These are phyloP conservation scores for Colletotrichum cereale DNA, from an alignment of 2,329 filamentous ascomycete species.

Conservation along the genomic window DNA sequence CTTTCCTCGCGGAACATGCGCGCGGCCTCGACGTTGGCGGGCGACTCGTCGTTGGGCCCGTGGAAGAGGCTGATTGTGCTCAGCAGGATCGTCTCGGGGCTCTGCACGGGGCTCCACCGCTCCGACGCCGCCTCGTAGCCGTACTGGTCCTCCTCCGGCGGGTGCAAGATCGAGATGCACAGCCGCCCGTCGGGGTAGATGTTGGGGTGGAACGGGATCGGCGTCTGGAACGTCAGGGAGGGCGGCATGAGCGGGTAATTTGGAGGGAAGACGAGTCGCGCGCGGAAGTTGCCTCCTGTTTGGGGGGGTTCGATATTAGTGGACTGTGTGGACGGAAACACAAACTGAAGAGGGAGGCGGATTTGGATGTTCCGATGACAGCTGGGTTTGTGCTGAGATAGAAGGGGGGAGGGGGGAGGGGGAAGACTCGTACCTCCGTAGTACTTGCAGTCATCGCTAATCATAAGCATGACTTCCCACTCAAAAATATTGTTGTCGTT, in stretches of 20 bases:
- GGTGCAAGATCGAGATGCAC: conserved; percentile 97
- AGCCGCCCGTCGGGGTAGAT: conserved; percentile 90
- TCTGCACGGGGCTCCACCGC: conserved; percentile 95
- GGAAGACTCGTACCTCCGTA: conserved; percentile 77
- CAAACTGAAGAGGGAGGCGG: background rate
- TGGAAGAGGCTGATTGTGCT: conserved; percentile 93
- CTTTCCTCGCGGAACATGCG: conserved; percentile 86
- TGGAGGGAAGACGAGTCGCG: conserved; percentile 83
- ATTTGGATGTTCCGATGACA: background rate
- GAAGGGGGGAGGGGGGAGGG: conserved; percentile 8
- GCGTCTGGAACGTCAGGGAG: conserved; percentile 85
- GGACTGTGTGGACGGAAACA: background rate
- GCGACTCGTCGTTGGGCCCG: conserved; percentile 94
- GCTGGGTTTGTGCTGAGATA: background rate
- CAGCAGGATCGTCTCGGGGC: conserved; percentile 92
- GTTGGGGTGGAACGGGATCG: conserved; percentile 93
- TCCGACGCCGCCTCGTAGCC: conserved; percentile 93
- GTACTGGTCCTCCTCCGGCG: conserved; percentile 92
- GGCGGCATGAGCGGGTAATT: conserved; percentile 92
- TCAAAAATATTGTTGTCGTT: conserved; percentile 91
- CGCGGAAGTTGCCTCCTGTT: conserved; percentile 91
- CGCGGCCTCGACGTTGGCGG: conserved; percentile 95
- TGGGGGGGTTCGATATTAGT: conserved; percentile 5
- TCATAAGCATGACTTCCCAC: conserved; percentile 99
- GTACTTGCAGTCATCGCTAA: conserved; percentile 91